Percentiles rank a stretch among this genome's conserved stretches.
Evolutionary conservation across 345 rosid species (phyloP).

Genomic region (Brassica carinata): DNA sequence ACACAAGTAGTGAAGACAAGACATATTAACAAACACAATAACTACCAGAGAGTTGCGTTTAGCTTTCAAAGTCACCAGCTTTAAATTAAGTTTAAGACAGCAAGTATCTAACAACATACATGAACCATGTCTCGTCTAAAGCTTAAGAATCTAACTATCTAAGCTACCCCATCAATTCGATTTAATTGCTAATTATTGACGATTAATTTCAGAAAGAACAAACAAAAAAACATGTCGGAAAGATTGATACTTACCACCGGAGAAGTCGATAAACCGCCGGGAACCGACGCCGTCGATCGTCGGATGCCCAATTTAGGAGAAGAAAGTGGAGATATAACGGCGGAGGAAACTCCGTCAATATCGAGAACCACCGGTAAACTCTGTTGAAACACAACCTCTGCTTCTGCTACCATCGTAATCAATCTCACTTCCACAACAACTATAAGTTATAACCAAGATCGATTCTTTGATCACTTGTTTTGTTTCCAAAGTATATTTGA

Average conservation of each 20-base stretch:
- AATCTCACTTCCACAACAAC: conserved; percentile 13
- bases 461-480: background rate
- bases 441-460: background rate
- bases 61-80: background rate
- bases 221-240: conserved; percentile 4
- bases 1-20: background rate
- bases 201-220: background rate
- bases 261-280: conserved; percentile 46
- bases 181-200: background rate
- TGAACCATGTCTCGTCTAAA: background rate
- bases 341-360: conserved; percentile 37
- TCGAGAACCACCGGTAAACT: conserved; percentile 57
- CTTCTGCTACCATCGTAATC: conserved; percentile 63
- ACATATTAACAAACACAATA: no score
- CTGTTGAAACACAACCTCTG: conserved; percentile 59
- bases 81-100: background rate
- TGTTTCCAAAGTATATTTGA: conserved; percentile 20
- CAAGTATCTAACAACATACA: background rate
- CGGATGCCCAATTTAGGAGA: conserved; percentile 44
- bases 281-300: conserved; percentile 48
- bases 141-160: background rate
- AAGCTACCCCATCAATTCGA: background rate
- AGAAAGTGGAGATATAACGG: conserved; percentile 39
- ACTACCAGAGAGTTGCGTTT: no score
- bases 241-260: conserved; percentile 44